Percentiles rank a stretch among this genome's conserved stretches.
phyloP scores from a whole-genome alignment of 371 early-diverging fungal genomes.

The Homolaphlyctis polyrhiza region DNA sequence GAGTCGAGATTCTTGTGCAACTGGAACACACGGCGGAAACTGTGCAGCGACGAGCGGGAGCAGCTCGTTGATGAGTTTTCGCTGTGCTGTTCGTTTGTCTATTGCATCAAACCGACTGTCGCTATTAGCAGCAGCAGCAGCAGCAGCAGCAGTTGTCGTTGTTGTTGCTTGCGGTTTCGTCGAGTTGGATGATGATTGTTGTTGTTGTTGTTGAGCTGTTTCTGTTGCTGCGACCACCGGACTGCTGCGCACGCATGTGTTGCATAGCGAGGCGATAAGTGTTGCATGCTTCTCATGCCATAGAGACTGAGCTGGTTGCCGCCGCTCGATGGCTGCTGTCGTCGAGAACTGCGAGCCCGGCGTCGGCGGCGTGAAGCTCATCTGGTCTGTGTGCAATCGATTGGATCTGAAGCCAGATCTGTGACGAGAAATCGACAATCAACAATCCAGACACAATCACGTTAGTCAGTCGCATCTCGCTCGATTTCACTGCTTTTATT shows the following conservation, averaged over 20 bases:
- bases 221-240: neutral
- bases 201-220: neutral
- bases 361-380: neutral
- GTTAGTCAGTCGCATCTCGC: too few species aligned
- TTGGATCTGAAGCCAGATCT: too few species aligned
- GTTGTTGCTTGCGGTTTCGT: neutral
- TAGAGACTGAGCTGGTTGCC: neutral
- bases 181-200: neutral
- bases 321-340: neutral
- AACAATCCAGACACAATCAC: too few species aligned
- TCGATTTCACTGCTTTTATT: too few species aligned
- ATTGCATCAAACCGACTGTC: neutral
- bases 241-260: neutral
- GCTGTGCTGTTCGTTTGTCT: too few species aligned
- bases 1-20: neutral
- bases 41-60: neutral
- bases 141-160: neutral
- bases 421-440: too few species aligned
- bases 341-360: conserved; percentile 2
- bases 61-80: neutral
- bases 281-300: neutral
- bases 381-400: too few species aligned
- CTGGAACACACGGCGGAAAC: neutral
- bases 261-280: neutral
- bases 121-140: neutral